phyloP scores from a whole-genome alignment of 1,139 yeast genomes.

The Scheffersomyces parashehatae region DNA sequence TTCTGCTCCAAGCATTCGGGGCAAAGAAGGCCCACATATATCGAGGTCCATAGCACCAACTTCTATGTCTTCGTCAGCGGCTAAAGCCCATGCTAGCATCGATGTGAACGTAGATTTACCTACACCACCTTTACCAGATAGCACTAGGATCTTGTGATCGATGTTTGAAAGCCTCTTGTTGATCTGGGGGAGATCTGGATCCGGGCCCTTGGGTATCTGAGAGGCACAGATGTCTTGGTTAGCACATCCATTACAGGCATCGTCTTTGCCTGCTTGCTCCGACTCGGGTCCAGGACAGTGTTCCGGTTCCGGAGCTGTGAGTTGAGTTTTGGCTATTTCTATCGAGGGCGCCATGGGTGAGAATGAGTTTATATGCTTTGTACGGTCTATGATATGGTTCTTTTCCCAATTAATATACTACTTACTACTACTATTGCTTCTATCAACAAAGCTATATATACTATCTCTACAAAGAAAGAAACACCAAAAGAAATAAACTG shows the following conservation, averaged over 20 bases:
- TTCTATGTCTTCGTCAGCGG: slow-evolving; percentile 83
- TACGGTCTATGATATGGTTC: too few relatives aligned
- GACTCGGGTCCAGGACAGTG: slow-evolving; percentile 99
- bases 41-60: slow-evolving; percentile 97
- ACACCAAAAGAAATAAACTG: too few relatives aligned
- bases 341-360: slow-evolving; percentile 4
- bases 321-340: slow-evolving; percentile 19
- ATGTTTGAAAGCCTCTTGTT: slow-evolving; percentile 65
- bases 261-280: slow-evolving; percentile 88
- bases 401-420: too few relatives aligned
- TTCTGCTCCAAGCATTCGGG: slow-evolving; percentile 90
- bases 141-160: slow-evolving; percentile 78
- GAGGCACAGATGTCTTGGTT: slow-evolving; percentile 88
- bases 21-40: slow-evolving; percentile 96
- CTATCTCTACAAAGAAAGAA: too few relatives aligned
- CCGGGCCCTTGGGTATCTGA: slow-evolving; percentile 86
- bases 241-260: slow-evolving; percentile 94
- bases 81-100: slow-evolving; percentile 93
- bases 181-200: slow-evolving; percentile 87
- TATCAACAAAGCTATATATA: too few relatives aligned
- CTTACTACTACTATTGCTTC: too few relatives aligned
- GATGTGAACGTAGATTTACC: slow-evolving; percentile 96
- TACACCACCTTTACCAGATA: slow-evolving; percentile 98
- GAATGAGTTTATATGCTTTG: background rate
- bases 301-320: slow-evolving; percentile 73